Conservation (phyloP, 2,329 filamentous ascomycete genomes). For the Aspergillus pseudoterreus region DNA sequence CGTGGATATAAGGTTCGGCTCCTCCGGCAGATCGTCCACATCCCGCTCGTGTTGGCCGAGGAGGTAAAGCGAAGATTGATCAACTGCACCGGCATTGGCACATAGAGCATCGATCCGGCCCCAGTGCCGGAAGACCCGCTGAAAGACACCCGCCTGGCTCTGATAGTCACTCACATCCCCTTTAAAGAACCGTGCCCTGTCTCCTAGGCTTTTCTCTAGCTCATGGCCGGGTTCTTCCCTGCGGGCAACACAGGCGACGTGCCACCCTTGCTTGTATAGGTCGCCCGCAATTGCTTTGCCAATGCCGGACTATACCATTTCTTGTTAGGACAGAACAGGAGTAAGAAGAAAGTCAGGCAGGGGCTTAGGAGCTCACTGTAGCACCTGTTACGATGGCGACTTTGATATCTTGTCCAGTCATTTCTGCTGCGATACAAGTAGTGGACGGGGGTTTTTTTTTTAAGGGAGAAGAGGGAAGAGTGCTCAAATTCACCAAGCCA, state of each 20-base stretch:
- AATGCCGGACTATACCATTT: conserved; percentile 43
- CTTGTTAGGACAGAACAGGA: not conserved
- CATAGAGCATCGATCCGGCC: conserved; percentile 48
- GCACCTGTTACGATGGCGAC: not conserved
- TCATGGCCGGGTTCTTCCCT: conserved; percentile 29
- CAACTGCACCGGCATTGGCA: conserved; percentile 51
- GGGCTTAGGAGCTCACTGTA: not conserved
- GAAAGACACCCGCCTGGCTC: conserved; percentile 43
- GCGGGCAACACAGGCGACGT: conserved; percentile 36
- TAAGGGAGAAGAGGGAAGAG: no score
- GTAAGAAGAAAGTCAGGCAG: no score
- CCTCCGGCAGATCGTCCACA: conserved; percentile 36
- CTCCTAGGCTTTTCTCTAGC: conserved; percentile 28
- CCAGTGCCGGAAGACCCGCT: conserved; percentile 41
- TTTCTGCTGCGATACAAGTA: no score
- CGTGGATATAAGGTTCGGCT: conserved; percentile 45
- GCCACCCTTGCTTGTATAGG: conserved; percentile 33
- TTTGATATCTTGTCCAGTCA: no score
- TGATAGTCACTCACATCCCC: conserved; percentile 48
- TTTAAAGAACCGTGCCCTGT: conserved; percentile 41
- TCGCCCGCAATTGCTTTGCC: conserved; percentile 41
- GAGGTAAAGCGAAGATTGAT: conserved; percentile 46
- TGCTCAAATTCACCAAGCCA: no score
- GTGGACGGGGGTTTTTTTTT: no score
- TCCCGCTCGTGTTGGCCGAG: conserved; percentile 30